phyloP scores from a whole-genome alignment of 1,139 yeast genomes.

The Diutina neorugosa region DNA sequence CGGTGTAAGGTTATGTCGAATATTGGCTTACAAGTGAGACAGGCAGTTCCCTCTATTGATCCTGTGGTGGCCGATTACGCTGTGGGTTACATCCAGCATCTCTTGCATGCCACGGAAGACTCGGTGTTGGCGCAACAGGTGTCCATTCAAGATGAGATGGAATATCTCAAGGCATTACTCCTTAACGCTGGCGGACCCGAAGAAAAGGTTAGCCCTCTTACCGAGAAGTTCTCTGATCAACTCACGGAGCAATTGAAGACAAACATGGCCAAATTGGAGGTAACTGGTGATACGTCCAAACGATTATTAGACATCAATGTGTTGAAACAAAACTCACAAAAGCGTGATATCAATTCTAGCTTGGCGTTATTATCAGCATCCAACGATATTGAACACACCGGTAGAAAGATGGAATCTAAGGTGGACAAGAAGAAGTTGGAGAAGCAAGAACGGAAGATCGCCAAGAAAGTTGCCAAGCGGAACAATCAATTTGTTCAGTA shows the following conservation, averaged over 20 bases:
- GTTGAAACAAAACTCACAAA: slow-evolving; percentile 43
- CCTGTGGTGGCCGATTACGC: slow-evolving; percentile 89
- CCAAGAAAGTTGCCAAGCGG: slow-evolving; percentile 91
- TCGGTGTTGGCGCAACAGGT: slow-evolving; percentile 69
- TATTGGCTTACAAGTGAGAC: slow-evolving; percentile 62
- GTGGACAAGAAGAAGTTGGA: slow-evolving; percentile 95
- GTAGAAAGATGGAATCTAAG: slow-evolving; percentile 83
- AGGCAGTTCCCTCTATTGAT: slow-evolving; percentile 79
- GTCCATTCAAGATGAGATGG: slow-evolving; percentile 53
- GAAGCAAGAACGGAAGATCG: slow-evolving; percentile 94
- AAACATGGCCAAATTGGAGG: slow-evolving; percentile 58
- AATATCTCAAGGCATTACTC: slow-evolving; percentile 51
- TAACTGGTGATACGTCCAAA: slow-evolving; percentile 72
- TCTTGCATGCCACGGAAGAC: slow-evolving; percentile 65
- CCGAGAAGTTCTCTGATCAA: slow-evolving; percentile 31
- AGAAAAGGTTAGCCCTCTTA: slow-evolving; percentile 41
- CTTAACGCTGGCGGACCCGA: slow-evolving; percentile 68
- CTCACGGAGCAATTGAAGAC: slow-evolving; percentile 47
- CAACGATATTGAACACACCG: slow-evolving; percentile 80
- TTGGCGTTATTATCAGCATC: slow-evolving; percentile 64
- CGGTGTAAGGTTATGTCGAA: slow-evolving; percentile 31
- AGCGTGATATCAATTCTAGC: slow-evolving; percentile 62
- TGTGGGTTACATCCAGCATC: slow-evolving; percentile 75
- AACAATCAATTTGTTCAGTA: slow-evolving; percentile 78
- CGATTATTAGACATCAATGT: slow-evolving; percentile 63